Evolutionary conservation across 1,284 basidiomycete species (phyloP).

Genomic region (Puccinia coronata): DNA sequence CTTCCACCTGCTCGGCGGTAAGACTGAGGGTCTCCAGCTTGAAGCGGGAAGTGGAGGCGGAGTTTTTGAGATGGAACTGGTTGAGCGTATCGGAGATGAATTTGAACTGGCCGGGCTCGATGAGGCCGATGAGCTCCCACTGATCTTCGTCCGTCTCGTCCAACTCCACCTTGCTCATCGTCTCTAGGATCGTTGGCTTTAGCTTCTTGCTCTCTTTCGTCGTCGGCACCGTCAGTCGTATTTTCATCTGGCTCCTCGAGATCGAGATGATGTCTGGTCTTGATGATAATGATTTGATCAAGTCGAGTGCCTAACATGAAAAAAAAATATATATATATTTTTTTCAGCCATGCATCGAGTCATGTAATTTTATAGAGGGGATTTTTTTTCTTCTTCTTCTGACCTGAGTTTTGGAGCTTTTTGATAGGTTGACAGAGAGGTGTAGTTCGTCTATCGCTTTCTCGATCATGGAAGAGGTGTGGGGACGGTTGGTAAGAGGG

Average conservation of each 20-base stretch:
- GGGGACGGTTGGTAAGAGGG: constrained; percentile 81
- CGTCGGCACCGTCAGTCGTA: constrained; percentile 76
- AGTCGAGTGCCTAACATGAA: constrained; percentile 86
- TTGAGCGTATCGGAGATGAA: constrained; percentile 85
- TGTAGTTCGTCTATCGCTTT: constrained; percentile 96
- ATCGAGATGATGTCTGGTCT: constrained; percentile 80
- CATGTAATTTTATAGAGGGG: neutral
- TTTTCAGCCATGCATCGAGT: too few relatives aligned
- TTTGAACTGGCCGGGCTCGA: constrained; percentile 89
- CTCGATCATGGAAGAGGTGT: constrained; percentile 94
- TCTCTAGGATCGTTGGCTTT: constrained; percentile 71
- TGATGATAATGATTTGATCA: constrained; percentile 77
- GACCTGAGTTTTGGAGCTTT: constrained; percentile 72
- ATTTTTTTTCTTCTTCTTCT: neutral
- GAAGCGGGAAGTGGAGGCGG: constrained; percentile 71
- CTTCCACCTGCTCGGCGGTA: constrained; percentile 42
- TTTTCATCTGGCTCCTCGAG: constrained; percentile 86
- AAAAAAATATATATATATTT: too few relatives aligned
- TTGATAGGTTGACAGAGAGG: constrained; percentile 82
- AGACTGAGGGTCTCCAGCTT: constrained; percentile 53
- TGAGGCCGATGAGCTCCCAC: constrained; percentile 87
- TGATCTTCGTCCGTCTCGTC: constrained; percentile 72
- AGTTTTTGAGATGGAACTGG: constrained; percentile 59
- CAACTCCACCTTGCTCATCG: constrained; percentile 79
- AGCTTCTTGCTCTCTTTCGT: constrained; percentile 71